phyloP scores from a whole-genome alignment of 1,139 yeast species.

The Suhomyces chickasaworum region DNA sequence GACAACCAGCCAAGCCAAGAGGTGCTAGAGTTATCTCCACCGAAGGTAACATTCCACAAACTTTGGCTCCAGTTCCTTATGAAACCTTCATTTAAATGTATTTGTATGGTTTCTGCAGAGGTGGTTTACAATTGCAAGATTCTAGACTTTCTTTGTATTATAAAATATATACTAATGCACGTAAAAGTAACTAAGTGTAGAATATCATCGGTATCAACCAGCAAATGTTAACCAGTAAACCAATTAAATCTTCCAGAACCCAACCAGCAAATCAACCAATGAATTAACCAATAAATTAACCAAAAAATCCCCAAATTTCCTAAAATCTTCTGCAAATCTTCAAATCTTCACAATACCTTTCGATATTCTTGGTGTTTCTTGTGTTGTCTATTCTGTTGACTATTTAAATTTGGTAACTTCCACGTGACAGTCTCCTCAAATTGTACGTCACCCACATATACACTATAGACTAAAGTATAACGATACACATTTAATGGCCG shows the following conservation, averaged over 20 bases:
- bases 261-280: too few relatives aligned
- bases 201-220: too few relatives aligned
- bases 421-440: conserved; percentile 4
- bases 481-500: not conserved
- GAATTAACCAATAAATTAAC: too few relatives aligned
- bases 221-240: too few relatives aligned
- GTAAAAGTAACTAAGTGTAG: conserved; percentile 14
- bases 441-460: conserved; percentile 1
- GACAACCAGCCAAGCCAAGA: conserved; percentile 99
- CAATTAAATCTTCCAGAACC: too few relatives aligned
- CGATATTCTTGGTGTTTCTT: too few relatives aligned
- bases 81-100: conserved; percentile 90
- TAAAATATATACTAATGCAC: conserved; percentile 18
- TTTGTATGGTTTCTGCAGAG: conserved; percentile 16
- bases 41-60: conserved; percentile 84
- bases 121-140: conserved; percentile 9
- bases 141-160: conserved; percentile 12
- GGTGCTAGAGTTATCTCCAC: conserved; percentile 80
- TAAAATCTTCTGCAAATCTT: not conserved
- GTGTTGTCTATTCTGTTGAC: too few relatives aligned
- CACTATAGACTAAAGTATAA: too few relatives aligned
- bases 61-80: conserved; percentile 98
- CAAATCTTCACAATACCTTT: not conserved
- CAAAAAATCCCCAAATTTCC: too few relatives aligned
- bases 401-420: not conserved